phyloP scores from a whole-genome alignment of 768 basidiomycete genomes.

The Tylopilus sp. region DNA sequence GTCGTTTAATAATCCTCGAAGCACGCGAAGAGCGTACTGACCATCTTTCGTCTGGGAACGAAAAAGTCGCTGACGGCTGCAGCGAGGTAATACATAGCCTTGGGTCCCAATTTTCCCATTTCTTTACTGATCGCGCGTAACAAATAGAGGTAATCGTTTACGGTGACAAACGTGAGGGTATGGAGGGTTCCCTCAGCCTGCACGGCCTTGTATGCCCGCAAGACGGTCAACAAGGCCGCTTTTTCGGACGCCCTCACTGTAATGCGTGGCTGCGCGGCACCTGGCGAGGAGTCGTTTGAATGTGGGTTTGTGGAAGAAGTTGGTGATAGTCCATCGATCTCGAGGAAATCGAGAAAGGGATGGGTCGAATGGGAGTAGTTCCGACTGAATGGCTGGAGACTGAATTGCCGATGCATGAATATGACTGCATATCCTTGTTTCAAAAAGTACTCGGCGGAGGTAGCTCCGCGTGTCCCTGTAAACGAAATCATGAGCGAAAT shows the following conservation, averaged over 20 bases:
- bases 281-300: constrained; percentile 30
- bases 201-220: constrained; percentile 78
- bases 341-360: constrained; percentile 94
- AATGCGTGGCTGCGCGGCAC: constrained; percentile 44
- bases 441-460: constrained; percentile 97
- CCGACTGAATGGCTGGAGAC: constrained; percentile 93
- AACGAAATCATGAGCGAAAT: constrained; percentile 2
- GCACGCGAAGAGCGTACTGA: constrained; percentile 34
- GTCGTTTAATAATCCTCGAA: neutral
- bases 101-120: constrained; percentile 63
- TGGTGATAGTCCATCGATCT: constrained; percentile 47
- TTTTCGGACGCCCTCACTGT: constrained; percentile 67
- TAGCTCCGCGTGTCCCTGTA: constrained; percentile 90
- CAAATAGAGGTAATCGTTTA: constrained; percentile 95
- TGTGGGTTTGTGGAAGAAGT: constrained; percentile 20
- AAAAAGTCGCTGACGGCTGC: constrained; percentile 99
- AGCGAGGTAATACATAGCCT: constrained; percentile 92
- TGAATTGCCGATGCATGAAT: constrained; percentile 98
- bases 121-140: constrained; percentile 80
- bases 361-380: constrained; percentile 99
- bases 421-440: constrained; percentile 94
- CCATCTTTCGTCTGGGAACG: constrained; percentile 87
- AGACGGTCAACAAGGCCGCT: constrained; percentile 61
- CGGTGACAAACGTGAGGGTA: constrained; percentile 87
- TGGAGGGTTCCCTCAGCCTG: constrained; percentile 72